These are phyloP conservation scores for Daldinia bambusicola DNA, from an alignment of 495 filamentous ascomycete species.

Conservation along the genomic window DNA sequence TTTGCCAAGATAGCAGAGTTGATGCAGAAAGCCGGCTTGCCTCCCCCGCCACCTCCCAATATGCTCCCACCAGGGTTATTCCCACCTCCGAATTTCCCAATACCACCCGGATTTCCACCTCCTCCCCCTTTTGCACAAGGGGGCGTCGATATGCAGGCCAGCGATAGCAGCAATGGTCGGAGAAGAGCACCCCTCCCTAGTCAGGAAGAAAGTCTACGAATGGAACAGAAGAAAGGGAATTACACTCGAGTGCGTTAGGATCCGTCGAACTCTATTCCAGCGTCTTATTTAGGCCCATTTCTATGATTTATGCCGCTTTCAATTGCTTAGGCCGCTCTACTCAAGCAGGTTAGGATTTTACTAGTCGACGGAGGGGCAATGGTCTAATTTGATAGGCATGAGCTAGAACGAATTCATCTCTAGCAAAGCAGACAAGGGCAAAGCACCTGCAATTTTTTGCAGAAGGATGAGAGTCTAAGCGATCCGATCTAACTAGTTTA, in stretches of 20 bases:
- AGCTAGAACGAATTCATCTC: not conserved
- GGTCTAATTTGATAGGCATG: not conserved
- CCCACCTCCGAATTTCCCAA: conserved; percentile 62
- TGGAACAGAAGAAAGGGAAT: conserved; percentile 75
- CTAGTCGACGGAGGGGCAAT: not conserved
- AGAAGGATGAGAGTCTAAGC: not conserved
- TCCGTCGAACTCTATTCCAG: not conserved
- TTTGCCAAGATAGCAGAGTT: conserved; percentile 73
- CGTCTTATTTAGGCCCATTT: not conserved
- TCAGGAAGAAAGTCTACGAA: conserved; percentile 81
- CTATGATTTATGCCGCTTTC: not conserved
- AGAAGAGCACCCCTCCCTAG: conserved; percentile 77
- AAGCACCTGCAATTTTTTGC: not conserved
- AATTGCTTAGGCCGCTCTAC: not conserved
- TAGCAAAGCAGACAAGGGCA: not conserved
- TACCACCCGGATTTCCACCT: conserved; percentile 61
- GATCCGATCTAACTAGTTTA: not conserved
- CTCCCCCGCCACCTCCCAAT: conserved; percentile 59
- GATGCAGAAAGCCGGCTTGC: conserved; percentile 65
- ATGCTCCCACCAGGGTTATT: conserved; percentile 59
- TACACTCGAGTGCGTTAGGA: conserved; percentile 64
- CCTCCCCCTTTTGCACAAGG: conserved; percentile 48
- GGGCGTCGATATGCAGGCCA: conserved; percentile 42
- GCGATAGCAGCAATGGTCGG: conserved; percentile 45
- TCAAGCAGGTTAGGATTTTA: not conserved